Conservation (phyloP, 2,329 filamentous ascomycete genomes). For the Aspergillus floridensis region DNA sequence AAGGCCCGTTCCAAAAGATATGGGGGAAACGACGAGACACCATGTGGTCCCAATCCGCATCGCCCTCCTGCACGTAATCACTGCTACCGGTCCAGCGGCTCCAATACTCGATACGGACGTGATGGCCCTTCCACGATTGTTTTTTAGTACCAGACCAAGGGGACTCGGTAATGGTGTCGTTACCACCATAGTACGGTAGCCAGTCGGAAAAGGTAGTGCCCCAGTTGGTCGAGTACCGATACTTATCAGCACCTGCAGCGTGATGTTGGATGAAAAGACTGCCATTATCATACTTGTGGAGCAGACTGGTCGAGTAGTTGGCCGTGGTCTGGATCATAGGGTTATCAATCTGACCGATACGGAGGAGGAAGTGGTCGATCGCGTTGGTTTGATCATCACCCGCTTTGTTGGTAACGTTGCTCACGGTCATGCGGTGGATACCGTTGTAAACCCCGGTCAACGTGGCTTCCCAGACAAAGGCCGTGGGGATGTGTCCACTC, state of each 20-base stretch:
- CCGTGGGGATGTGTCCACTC: conserved; percentile 52
- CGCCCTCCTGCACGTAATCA: conserved; percentile 58
- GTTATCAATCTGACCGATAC: conserved; percentile 56
- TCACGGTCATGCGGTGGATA: conserved; percentile 56
- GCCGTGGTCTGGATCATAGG: conserved; percentile 58
- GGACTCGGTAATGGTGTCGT: conserved; percentile 47
- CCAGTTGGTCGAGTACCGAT: conserved; percentile 61
- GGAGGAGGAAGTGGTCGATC: conserved; percentile 58
- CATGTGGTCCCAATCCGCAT: conserved; percentile 43
- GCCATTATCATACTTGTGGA: conserved; percentile 44
- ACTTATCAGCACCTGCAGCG: conserved; percentile 60
- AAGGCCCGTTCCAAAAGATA: conserved; percentile 59
- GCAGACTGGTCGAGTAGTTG: conserved; percentile 57
- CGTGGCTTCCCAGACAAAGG: conserved; percentile 53
- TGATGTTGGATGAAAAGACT: conserved; percentile 54
- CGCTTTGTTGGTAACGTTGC: conserved; percentile 48
- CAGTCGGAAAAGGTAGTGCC: conserved; percentile 59
- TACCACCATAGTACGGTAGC: conserved; percentile 53
- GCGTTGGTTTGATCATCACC: conserved; percentile 47
- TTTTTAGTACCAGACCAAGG: conserved; percentile 55
- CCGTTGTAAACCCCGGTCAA: conserved; percentile 58
- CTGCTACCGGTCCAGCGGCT: conserved; percentile 58
- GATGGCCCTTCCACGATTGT: conserved; percentile 60
- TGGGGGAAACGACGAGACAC: conserved; percentile 57
- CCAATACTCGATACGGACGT: conserved; percentile 63